Evolutionary conservation across 192 early-diverging fungal genomes (phyloP), one percentile per base, ranked within the genome.

Genomic region (Lunasporangiospora selenospora): DNA sequence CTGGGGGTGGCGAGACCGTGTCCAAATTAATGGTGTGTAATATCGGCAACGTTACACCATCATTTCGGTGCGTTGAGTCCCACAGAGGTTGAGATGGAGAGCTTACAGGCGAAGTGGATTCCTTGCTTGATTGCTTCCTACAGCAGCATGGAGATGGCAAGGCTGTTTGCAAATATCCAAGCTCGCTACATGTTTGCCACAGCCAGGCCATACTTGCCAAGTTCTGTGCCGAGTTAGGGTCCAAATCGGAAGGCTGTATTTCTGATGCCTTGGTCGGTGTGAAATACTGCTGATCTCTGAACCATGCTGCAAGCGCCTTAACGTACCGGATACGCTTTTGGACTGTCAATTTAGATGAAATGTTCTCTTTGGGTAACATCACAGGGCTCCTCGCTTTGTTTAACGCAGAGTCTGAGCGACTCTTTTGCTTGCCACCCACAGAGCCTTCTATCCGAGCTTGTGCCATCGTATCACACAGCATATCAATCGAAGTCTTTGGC

Each of bases 141-240:
- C 67, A 71, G 33, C 67, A 56, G 48, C 59, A 62, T 12, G 40
- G 48, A 13, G 67, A 71, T 5, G 67, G 59, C 1, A 32, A 59
- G 15, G 67, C 47, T 15, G 67, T 71, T 16, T 71, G 88, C 61
- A 84, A 86, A 61, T 85, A 92, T 2, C 86, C 90, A 36, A 88
- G 85, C 65, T 92, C 85, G 51, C 81, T 87, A 55, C 90, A 92
- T 9, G 80, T 82, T 48, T 90, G 90, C 76, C 85, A 92, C 31
- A 77, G 81, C 84, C 84, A 87, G 4, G 59, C 67, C 24, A 62
- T 52, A 2, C 67, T 32, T 0, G 59, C 67, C 23, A 71, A 24
- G 15, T 52, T 71, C 12, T 71, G 59, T 2, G 37, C 53, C 0
- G 67, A 71, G 30, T 62, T 71, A 27, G 59, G 59, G 33, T 64